A percentile compares a stretch with the other conserved stretches of the same genome.
phyloP scores from a whole-genome alignment of 164 flowering plant genomes.

The Macadamia integrifolia region DNA sequence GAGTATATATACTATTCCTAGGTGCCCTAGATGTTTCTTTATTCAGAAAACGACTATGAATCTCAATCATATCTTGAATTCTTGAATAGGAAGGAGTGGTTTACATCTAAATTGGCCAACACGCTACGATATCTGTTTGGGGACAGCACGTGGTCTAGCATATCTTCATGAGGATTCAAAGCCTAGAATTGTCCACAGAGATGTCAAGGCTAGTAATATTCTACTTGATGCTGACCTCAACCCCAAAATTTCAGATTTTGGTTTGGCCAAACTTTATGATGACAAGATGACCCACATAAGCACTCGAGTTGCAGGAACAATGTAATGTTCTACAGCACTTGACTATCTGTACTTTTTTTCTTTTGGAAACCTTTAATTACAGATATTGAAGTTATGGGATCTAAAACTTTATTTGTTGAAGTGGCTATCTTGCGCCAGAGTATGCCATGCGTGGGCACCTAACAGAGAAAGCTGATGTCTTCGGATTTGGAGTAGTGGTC shows the following conservation, averaged over 20 bases:
- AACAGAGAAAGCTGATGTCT: conserved; percentile 54
- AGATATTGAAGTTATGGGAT: background rate
- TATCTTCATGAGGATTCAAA: conserved; percentile 85
- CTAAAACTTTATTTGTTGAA: conserved; percentile 11
- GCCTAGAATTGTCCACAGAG: conserved; percentile 62
- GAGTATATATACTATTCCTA: background rate
- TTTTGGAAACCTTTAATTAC: background rate
- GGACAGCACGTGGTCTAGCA: conserved; percentile 67
- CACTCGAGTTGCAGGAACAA: conserved; percentile 63
- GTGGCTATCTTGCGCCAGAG: conserved; percentile 63
- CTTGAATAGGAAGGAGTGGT: conserved; percentile 32
- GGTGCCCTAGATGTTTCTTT: background rate
- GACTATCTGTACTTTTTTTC: background rate
- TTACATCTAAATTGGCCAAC: conserved; percentile 51
- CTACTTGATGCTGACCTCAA: conserved; percentile 51
- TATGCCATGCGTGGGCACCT: conserved; percentile 52
- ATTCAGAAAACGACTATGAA: background rate
- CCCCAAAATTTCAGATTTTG: conserved; percentile 69
- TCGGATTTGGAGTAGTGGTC: conserved; percentile 51
- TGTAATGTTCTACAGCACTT: conserved; percentile 27
- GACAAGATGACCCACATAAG: conserved; percentile 58
- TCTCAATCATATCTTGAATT: conserved; percentile 1
- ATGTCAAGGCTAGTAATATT: conserved; percentile 81
- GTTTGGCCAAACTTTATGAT: conserved; percentile 66
- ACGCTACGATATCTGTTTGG: conserved; percentile 61